Evolutionary conservation across 1,139 yeast genomes (phyloP).

Genomic region (Scheffersomyces illinoinensis): DNA sequence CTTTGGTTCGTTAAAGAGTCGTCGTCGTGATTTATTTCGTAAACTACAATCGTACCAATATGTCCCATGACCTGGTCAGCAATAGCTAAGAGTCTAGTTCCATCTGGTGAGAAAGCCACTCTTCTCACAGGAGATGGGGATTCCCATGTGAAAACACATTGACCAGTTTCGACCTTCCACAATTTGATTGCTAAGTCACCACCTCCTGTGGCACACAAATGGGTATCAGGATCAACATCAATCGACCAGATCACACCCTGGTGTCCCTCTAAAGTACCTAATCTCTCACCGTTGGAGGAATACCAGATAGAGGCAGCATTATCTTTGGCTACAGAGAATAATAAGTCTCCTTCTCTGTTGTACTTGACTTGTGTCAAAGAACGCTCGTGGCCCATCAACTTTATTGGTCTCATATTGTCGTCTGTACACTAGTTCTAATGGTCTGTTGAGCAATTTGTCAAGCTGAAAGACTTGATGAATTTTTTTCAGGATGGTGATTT

Average conservation of each 20-base stretch:
- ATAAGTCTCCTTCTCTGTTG: constrained; percentile 92
- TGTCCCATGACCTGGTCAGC: constrained; percentile 95
- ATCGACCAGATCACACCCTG: constrained; percentile 95
- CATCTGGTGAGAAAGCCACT: constrained; percentile 82
- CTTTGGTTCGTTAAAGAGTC: constrained; percentile 39
- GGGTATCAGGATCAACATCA: constrained; percentile 74
- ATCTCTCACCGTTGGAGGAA: constrained; percentile 92
- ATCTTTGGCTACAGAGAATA: constrained; percentile 93
- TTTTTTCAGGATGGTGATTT: background rate
- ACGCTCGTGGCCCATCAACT: constrained; percentile 81
- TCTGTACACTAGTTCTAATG: background rate
- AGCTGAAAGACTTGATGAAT: background rate
- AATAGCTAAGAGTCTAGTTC: constrained; percentile 67
- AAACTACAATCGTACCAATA: constrained; percentile 74
- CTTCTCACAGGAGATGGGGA: constrained; percentile 86
- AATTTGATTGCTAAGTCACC: constrained; percentile 86
- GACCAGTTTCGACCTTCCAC: constrained; percentile 84
- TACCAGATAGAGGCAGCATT: constrained; percentile 88
- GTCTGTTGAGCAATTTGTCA: background rate
- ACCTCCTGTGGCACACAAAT: constrained; percentile 80
- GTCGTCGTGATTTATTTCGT: constrained; percentile 50
- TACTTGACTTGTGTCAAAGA: constrained; percentile 88
- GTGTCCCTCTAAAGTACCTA: constrained; percentile 87
- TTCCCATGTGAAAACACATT: constrained; percentile 71
- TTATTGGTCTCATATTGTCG: constrained; percentile 47